These are phyloP conservation scores for Bolboschoenus planiculmis DNA, from an alignment of 176 grass and related monocot species.

Conservation along the genomic window DNA sequence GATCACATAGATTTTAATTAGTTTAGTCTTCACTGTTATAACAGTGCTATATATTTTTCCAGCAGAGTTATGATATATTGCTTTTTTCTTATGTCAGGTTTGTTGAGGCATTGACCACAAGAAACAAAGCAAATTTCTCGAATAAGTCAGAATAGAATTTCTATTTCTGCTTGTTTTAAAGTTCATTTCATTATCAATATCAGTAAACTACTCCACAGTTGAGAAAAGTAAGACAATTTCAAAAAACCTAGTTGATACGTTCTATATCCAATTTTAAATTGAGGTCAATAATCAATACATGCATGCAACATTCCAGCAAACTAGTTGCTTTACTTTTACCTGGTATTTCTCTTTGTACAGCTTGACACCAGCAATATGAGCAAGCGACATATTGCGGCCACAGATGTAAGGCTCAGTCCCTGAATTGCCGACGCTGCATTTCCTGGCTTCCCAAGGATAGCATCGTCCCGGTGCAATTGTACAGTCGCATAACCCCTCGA, in stretches of 20 bases:
- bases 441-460: constrained; percentile 15
- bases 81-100: no score
- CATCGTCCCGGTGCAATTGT: constrained; percentile 33
- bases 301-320: neutral
- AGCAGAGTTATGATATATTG: no score
- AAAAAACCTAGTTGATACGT: neutral
- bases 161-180: neutral
- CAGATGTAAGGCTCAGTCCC: constrained; percentile 24
- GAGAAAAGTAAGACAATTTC: neutral
- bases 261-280: neutral
- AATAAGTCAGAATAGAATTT: no score
- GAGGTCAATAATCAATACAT: no score
- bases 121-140: no score
- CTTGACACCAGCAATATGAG: constrained; percentile 21
- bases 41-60: neutral
- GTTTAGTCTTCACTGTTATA: neutral
- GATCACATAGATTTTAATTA: neutral
- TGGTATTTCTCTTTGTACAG: constrained; percentile 34
- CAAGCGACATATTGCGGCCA: constrained; percentile 18
- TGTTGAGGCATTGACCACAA: no score
- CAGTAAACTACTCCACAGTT: no score
- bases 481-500: constrained; percentile 24
- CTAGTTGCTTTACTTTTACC: constrained; percentile 6
- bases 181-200: no score
- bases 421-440: constrained; percentile 11